Conservation (phyloP, 768 basidiomycete species). For the Pholiota microspora region DNA sequence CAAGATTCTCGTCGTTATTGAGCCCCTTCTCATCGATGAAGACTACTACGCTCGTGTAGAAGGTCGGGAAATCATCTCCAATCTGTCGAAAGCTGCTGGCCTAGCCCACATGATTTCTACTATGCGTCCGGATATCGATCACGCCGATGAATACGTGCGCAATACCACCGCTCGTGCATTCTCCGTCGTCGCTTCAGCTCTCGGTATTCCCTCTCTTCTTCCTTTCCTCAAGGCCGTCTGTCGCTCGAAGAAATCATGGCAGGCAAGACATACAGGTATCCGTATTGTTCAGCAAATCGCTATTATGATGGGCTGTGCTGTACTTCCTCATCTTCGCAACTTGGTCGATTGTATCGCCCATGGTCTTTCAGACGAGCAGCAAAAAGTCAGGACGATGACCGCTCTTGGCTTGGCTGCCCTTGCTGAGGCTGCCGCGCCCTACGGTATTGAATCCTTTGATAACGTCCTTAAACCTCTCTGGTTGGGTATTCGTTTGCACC, state of each 20-base stretch:
- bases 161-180: constrained; percentile 99
- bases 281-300: constrained; percentile 99
- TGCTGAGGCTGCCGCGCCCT: constrained; percentile 96
- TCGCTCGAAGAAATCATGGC: constrained; percentile 99
- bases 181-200: constrained; percentile 97
- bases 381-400: constrained; percentile 96
- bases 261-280: constrained; percentile 98
- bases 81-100: constrained; percentile 97
- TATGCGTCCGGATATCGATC: constrained; percentile 99
- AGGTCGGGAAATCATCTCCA: constrained; percentile 98
- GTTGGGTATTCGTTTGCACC: constrained; percentile 92
- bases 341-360: constrained; percentile 95
- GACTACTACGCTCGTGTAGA: constrained; percentile 97
- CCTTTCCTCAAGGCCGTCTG: constrained; percentile 99
- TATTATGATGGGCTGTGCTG: constrained; percentile 99
- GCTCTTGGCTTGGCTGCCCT: constrained; percentile 89
- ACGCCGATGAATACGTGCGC: constrained; percentile 98
- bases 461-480: constrained; percentile 93
- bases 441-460: constrained; percentile 99
- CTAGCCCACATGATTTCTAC: constrained; percentile 99
- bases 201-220: constrained; percentile 95
- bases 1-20: constrained; percentile 99
- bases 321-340: constrained; percentile 94
- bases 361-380: constrained; percentile 91
- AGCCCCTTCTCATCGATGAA: constrained; percentile 97